Evolutionary conservation across 2,329 filamentous ascomycete species (phyloP), one percentile per base, ranked within the genome.

Genomic region (Penicillium nordicum): DNA sequence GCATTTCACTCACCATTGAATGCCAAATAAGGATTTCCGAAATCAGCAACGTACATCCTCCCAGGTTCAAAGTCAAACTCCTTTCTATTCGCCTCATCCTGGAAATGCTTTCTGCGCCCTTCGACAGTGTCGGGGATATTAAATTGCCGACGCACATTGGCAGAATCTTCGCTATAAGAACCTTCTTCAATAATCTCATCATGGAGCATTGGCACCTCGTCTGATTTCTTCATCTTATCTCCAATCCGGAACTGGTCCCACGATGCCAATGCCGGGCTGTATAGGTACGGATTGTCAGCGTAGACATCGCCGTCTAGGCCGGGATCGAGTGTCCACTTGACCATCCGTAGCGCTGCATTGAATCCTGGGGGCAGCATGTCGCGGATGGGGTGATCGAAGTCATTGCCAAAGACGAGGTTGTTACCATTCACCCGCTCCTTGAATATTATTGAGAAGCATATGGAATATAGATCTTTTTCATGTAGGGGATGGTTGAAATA

Each of bases 21-120:
- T 73, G 96, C 91, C 44, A 99, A 75, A 74, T 96, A 97, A 1
- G 89, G 88, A 72, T 97, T 97, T 74, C 88, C 96, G 74, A 99
- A 97, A 71, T 89, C 87, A 61, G 80, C 82, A 57, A 79, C 75
- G 74, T 89, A 89, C 55, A 79, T 75, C 60, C 84, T 77, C 0
- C 84, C 86, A 48, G 78, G 77, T 66, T 88, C 84, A 69, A 88
- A 89, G 11, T 75, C 76, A 68, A 87, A 89, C 2, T 73, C 71
- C 60, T 80, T 79, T 61, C 85, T 74, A 55, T 82, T 79, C 23
- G 73, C 71, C 65, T 84, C 79, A 5, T 78, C 77, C 53, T 88
- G 74, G 65, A 88, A 89, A 65, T 78, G 76, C 66, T 85, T 87
- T 72, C 83, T 84, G 59, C 87, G 76, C 18, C 74, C 80, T 50